Conservation (phyloP, 2,329 filamentous ascomycete genomes). For the Aspergillus hiratsukae region DNA sequence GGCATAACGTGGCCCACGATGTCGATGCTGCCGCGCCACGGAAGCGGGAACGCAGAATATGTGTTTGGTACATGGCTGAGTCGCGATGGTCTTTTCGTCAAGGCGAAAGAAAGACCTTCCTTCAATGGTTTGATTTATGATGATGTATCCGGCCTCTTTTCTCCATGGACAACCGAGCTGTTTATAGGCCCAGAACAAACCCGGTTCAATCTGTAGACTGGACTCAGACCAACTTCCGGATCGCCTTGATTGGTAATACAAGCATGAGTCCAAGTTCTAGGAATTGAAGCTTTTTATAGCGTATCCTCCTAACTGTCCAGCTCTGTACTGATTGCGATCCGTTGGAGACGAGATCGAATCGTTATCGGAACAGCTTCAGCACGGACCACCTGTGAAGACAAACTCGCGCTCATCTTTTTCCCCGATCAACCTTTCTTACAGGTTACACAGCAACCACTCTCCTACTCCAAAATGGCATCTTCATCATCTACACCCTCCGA, state of each 20-base stretch:
- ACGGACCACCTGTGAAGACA: constrained; percentile 20
- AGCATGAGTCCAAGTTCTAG: background rate
- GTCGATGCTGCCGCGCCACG: background rate
- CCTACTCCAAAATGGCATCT: constrained; percentile 11
- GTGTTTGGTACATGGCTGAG: background rate
- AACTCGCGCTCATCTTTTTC: background rate
- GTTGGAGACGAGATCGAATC: background rate
- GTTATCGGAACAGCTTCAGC: constrained; percentile 21
- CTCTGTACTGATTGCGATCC: background rate
- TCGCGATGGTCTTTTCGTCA: background rate
- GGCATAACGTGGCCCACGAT: background rate
- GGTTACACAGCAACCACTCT: constrained; percentile 3
- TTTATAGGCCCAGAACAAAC: background rate
- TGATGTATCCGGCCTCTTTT: background rate
- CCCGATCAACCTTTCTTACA: background rate
- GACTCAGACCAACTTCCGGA: background rate
- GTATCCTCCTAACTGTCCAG: background rate
- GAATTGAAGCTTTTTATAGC: background rate
- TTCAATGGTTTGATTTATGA: background rate
- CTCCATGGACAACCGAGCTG: background rate
- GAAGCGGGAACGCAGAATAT: background rate
- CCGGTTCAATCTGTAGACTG: background rate
- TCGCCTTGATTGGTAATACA: background rate
- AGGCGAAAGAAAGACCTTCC: background rate
- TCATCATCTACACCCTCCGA: constrained; percentile 34